Base-by-base conservation (phyloP, 805 yeast genomes). In the Barnettozyma salicaria region DNA sequence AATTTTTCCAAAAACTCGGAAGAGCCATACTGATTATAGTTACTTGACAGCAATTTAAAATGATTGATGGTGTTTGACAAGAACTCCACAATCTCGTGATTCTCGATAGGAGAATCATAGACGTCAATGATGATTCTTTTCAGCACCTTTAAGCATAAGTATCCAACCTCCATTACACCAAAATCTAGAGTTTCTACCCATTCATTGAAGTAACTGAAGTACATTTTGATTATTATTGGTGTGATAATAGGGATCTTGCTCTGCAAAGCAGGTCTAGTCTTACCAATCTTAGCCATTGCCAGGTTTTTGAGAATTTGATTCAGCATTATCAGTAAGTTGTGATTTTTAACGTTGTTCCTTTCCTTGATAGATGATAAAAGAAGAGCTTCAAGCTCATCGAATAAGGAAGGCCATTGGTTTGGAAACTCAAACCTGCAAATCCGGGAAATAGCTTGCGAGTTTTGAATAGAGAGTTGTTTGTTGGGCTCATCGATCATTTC, bases 401-500 rank as follows among this genome's bases (percentile, higher is more conserved):
- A 82, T 14, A 92, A 55, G 3, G 70, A 59, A 0, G 94, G 88
- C 97, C 97, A 92, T 31, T 80, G 88, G 2, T 63, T 58, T 0
- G 97, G 97, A 55, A 85, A 92, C 50, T 92, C 98, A 39, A 76
- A 66, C 34, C 97, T 63, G 19, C 84, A 81, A 19, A 92, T 82
- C 42, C 80, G 68, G 1, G 95, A 80, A 6, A 84, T 66, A 0
- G 94, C 80, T 45, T 84, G 82, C 0, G 97, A 94, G 55, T 85
- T 83, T 60, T 92, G 97, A 21, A 82, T 71, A 21, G 81, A 63
- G 41, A 90, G 65, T 53, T 80, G 92, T 41, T 72, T 75, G 50
- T 86, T 85, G 35, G 79, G 76, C 52, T 85, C 95, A 43, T 70
- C 72, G 11, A 85, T 54, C 30, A 76, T 54, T 20, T 69, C 64